phyloP scores from a whole-genome alignment of 441 rosid genomes.

The Brassica hybrid region DNA sequence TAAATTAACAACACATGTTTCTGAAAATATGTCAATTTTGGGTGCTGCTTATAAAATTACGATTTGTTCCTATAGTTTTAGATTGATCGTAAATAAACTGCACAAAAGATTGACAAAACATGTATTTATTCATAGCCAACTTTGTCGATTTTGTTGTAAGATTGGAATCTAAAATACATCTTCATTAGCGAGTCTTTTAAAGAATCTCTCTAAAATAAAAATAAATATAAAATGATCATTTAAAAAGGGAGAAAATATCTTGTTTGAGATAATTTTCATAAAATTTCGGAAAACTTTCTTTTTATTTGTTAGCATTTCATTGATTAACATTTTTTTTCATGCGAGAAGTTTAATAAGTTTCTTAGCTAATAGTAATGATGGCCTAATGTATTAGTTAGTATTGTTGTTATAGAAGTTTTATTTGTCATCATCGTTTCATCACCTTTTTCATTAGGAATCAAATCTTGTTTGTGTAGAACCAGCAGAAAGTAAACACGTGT shows the following conservation, averaged over 20 bases:
- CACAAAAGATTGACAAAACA: not conserved
- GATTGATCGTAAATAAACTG: not conserved
- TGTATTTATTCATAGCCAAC: not conserved
- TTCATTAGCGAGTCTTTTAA: not conserved
- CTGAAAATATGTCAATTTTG: not conserved
- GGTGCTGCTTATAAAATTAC: not conserved
- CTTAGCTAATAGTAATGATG: not conserved
- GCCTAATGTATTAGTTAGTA: not conserved
- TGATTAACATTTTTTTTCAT: not conserved
- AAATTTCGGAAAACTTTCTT: not conserved
- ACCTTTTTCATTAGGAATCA: not conserved
- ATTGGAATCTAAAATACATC: not conserved
- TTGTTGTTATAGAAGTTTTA: not conserved
- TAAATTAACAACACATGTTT: not conserved
- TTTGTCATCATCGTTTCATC: not conserved
- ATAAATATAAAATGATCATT: not conserved
- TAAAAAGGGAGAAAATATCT: not conserved
- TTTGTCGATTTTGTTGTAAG: not conserved
- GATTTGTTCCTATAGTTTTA: not conserved
- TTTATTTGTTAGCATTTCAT: not conserved
- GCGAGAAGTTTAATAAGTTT: not conserved
- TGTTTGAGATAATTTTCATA: not conserved
- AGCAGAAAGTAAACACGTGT: not conserved
- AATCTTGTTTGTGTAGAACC: not conserved
- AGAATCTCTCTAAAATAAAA: too few relatives aligned